Percentiles rank a stretch among this genome's conserved stretches.
Conservation (phyloP, 106 monocot species). For the Acorus calamus region DNA sequence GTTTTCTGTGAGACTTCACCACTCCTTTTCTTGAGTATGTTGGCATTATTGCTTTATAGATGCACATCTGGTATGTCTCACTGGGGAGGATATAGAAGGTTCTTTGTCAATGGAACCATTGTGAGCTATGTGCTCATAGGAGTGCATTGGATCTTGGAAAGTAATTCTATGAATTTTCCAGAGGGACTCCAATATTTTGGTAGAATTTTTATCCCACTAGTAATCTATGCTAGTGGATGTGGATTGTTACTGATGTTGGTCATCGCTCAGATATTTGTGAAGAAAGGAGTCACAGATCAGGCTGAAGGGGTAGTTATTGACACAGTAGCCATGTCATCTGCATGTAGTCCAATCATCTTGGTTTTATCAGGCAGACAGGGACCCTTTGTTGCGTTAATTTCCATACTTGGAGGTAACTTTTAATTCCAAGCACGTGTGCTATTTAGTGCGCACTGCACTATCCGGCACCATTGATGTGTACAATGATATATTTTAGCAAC, state of each 20-base stretch:
- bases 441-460: neutral
- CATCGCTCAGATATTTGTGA: slow-evolving; percentile 17
- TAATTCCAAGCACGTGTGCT: neutral
- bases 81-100: slow-evolving; percentile 19
- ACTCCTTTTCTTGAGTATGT: slow-evolving; percentile 20
- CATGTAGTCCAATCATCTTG: slow-evolving; percentile 74
- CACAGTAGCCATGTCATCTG: slow-evolving; percentile 42
- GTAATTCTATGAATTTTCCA: slow-evolving; percentile 23
- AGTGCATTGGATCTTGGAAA: slow-evolving; percentile 65
- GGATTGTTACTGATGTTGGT: slow-evolving; percentile 34
- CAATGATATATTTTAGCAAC: no score
- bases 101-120: slow-evolving; percentile 24
- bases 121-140: slow-evolving; percentile 55
- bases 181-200: slow-evolving; percentile 27
- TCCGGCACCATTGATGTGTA: neutral
- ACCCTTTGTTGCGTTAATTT: slow-evolving; percentile 47
- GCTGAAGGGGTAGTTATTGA: slow-evolving; percentile 19
- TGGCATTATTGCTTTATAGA: slow-evolving; percentile 37
- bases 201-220: slow-evolving; percentile 43
- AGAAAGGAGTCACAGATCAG: slow-evolving; percentile 12
- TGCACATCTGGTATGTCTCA: slow-evolving; percentile 4
- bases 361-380: slow-evolving; percentile 87
- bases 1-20: slow-evolving; percentile 43
- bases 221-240: slow-evolving; percentile 66
- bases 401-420: slow-evolving; percentile 59